Base-by-base conservation (phyloP, 2,329 filamentous ascomycete species). In the Trichoderma citrinoviride region DNA sequence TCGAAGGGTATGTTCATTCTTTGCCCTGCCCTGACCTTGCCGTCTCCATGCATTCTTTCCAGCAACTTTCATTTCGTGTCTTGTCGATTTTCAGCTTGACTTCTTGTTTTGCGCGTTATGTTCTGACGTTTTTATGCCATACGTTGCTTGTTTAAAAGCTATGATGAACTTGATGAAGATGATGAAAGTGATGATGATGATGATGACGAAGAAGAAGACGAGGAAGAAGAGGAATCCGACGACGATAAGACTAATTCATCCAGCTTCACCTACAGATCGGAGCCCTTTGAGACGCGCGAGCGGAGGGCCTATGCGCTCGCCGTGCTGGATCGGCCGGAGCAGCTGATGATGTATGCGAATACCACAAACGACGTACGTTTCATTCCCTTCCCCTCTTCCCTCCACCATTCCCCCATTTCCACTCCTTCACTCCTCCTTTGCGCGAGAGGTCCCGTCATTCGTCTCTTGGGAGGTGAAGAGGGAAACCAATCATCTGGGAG, bases 311-410 rank as follows among this genome's bases (percentile, higher is more conserved):
- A 81, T 67, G 86, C 86, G 14, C 77, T 82, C 21, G 77, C 81
- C 12, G 79, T 87, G 44, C 79, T 89, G 2, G 83, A 85, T 67
- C 81, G 74, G 27, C 85, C 85, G 0, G 85, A 88, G 70, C 75
- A 84, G 64, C 75, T 89, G 54, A 84, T 86, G 79, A 86, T 85
- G 78, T 81, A 85, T 47, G 83, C 86, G 2, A 80, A 83, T 68
- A 81, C 81, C 67, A 78, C 79, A 33, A 79, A 80, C 37, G 82
- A 86, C 69, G 86, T 88, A 72, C 70, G 83, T 78, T 37, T 46
- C 23, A 33, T 12, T 17, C n/a, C 4, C 2, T 14, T 47, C 14
- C 14, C 17, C n/a, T 2, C n/a, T 6, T 40, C 15, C n/a, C 15
- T 21, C 49, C 19, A 17, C 57, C 7, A 41, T 55, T 41, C 33